Base-by-base conservation (phyloP, 495 filamentous ascomycete species). In the Penicillium egyptiacum region DNA sequence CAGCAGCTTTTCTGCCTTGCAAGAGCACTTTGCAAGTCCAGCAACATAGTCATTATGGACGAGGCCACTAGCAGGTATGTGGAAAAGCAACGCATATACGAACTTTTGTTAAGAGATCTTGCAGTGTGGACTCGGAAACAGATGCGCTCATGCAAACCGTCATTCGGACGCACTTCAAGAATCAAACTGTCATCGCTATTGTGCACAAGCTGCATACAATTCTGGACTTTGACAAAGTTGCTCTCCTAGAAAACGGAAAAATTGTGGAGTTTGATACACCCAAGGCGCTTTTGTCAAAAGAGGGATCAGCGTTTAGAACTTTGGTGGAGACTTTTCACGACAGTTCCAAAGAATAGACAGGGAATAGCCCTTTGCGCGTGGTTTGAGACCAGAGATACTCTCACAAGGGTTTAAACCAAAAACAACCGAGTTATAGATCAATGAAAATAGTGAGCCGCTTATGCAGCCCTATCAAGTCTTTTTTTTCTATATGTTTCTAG, bases 1-100 rank as follows among this genome's bases (percentile, higher is more conserved):
- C 65, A 67, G 22, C 79, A 81, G 60, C 64, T 81, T 1, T 78
- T 81, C 55, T 75, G 73, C 55, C 65, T 82, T 0, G 78, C 77
- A 0, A 58, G 79, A 25, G 77, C 79, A 1, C 23, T 70, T 14
- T 66, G 60, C 51, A 66, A 65, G 23, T 45, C 55, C 8, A 63
- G 63, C 30, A 48, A 46, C 19, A 65, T 81, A 30, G 33, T 81
- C 23, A 66, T 80, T 16, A 62, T 81, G 40, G 79, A 81, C 56
- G 78, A 81, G 55, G 70, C 74, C 0, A 80, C 76, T n/a, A 79
- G 77, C 67, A 64, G 62, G 64, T 67, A 56, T 30, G 58, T 47
- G 6, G 5, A 26, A n/a, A 14, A 22, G 17, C 16, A 14, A 39
- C n/a, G 7, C 7, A 20, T 42, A 3, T 19, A 25, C 5, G 22